phyloP scores from a whole-genome alignment of 345 rosid species.

The Pugionium cornutum region DNA sequence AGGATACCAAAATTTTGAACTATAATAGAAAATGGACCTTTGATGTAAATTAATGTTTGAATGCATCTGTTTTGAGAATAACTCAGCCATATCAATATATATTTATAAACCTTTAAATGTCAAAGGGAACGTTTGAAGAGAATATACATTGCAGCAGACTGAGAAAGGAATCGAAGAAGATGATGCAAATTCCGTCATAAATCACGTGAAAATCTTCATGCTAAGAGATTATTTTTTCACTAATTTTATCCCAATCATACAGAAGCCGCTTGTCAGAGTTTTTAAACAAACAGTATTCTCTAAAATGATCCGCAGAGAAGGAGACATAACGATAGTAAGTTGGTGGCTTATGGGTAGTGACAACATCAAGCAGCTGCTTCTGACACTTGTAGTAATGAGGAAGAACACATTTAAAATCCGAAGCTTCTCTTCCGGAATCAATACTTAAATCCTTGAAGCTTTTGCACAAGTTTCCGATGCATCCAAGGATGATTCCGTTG shows the following conservation, averaged over 20 bases:
- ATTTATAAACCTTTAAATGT: too few species aligned
- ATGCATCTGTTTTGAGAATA: too few species aligned
- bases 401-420: conserved; percentile 6
- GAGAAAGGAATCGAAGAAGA: too few species aligned
- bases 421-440: conserved; percentile 4
- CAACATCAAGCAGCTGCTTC: conserved; percentile 4
- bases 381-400: conserved; percentile 18
- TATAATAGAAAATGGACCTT: too few species aligned
- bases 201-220: too few species aligned
- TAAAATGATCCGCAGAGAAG: conserved; percentile 19
- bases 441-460: conserved; percentile 9
- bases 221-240: too few species aligned
- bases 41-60: too few species aligned
- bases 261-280: conserved; percentile 8
- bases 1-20: too few species aligned
- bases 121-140: not conserved
- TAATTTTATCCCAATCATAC: conserved; percentile 10
- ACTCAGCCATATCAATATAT: too few species aligned
- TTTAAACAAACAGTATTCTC: conserved; percentile 14
- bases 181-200: too few species aligned
- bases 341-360: conserved; percentile 6
- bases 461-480: conserved; percentile 3
- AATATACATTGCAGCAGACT: not conserved
- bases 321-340: conserved; percentile 22
- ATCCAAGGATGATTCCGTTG: not conserved